Evolutionary conservation across 1,284 basidiomycete species (phyloP).

Genomic region (Trichosporon inkin): DNA sequence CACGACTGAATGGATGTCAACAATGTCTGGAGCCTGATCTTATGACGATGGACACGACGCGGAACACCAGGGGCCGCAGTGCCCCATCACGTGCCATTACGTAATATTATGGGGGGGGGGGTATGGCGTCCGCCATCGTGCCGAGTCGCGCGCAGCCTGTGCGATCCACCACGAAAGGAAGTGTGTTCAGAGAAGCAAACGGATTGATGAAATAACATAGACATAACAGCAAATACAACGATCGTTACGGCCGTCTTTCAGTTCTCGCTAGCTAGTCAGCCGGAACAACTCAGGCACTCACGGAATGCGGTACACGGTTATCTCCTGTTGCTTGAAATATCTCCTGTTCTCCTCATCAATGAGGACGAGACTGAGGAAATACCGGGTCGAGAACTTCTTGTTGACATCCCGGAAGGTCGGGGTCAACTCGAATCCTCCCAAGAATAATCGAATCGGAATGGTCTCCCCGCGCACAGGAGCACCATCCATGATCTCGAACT

Average conservation of each 20-base stretch:
- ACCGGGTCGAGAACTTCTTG: constrained; percentile 96
- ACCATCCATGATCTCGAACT: constrained; percentile 99
- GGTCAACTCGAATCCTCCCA: constrained; percentile 96
- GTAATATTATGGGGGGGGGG: not conserved
- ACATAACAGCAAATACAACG: not conserved
- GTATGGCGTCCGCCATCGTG: too few relatives aligned
- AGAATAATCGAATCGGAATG: constrained; percentile 94
- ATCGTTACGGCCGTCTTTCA: not conserved
- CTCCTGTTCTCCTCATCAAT: constrained; percentile 89
- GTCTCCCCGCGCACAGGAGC: constrained; percentile 94
- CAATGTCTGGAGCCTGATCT: not conserved
- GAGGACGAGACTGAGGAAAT: constrained; percentile 93
- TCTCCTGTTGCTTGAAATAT: constrained; percentile 51
- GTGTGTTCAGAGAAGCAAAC: too few relatives aligned
- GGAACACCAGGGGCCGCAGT: not conserved
- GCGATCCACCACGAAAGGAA: too few relatives aligned
- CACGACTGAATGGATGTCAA: not conserved
- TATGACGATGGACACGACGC: constrained; percentile 6
- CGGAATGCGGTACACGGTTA: constrained; percentile 44
- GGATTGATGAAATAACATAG: too few relatives aligned
- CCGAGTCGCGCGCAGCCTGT: too few relatives aligned
- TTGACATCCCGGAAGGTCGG: constrained; percentile 98
- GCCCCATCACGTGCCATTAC: not conserved
- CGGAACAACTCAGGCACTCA: constrained; percentile 5
- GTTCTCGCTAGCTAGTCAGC: constrained; percentile 11